These are phyloP conservation scores for Whalleya microplaca DNA, from an alignment of 2,329 filamentous ascomycete genomes.

Conservation along the genomic window DNA sequence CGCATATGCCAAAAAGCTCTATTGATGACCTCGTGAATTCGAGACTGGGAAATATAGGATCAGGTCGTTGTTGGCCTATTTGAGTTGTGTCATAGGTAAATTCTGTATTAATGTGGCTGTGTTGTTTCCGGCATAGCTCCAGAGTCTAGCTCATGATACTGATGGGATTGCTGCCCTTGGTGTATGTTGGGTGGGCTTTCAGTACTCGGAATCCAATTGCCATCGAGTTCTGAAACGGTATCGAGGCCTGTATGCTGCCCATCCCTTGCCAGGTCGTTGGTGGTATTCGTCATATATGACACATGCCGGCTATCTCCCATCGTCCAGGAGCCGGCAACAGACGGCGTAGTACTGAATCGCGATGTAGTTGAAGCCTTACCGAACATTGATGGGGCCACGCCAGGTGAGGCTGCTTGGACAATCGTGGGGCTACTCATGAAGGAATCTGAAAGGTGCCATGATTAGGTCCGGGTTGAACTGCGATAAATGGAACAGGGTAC, in stretches of 20 bases:
- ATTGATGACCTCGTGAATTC: no score
- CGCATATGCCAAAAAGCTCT: neutral
- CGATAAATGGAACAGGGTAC: neutral
- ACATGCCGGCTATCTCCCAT: constrained; percentile 1
- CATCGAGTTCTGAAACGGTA: constrained; percentile 8
- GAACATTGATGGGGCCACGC: neutral
- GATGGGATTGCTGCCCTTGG: neutral
- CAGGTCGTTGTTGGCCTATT: no score
- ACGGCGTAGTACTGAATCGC: neutral
- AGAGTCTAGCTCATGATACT: constrained; percentile 9
- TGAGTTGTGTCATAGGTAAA: no score
- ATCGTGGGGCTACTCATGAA: constrained; percentile 1
- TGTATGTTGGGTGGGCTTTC: neutral
- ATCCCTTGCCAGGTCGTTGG: neutral
- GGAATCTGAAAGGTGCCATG: constrained; percentile 10
- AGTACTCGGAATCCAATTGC: neutral
- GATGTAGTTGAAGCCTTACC: neutral
- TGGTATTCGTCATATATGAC: neutral
- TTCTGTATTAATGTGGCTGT: neutral
- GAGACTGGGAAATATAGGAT: neutral
- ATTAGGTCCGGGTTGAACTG: neutral
- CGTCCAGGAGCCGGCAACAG: neutral
- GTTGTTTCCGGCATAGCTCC: neutral
- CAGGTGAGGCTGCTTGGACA: neutral
- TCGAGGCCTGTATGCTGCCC: neutral